Base-by-base conservation (phyloP, 2,329 filamentous ascomycete genomes). In the Cytospora schulzeri region DNA sequence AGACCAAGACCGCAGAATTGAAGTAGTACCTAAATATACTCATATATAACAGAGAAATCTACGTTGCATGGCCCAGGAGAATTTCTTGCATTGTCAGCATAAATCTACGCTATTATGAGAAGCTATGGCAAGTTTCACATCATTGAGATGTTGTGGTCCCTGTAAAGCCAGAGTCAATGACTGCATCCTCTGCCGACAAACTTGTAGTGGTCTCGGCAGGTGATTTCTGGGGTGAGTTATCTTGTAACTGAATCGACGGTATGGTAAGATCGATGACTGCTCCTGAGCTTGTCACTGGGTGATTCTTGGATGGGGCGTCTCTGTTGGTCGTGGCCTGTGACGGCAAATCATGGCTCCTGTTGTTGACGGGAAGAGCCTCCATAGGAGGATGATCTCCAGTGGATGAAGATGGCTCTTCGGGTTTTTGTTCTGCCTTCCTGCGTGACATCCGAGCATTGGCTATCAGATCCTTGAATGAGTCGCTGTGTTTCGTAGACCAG, bases 391-490 rank as follows among this genome's bases (percentile, higher is more conserved):
- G 22, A 26, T 33, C 12, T 17, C 56, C 52, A 51, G 48, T 12
- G 28, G 59, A 53, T 9, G 15, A 53, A 9, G 15, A 12, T 45
- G 31, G 11, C 24, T 60, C 56, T 15, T 31, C 55, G 8, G 51
- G n/a, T 28, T 29, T 56, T 41, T 66, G 67, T 15, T 69, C 68
- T 7, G 61, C 60, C 38, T 71, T 76, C 24, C 74, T 74, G 51
- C 74, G 73, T 2, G 77, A 75, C 75, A 80, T 81, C 66, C 86
- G 85, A 19, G 94, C 95, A 70, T 85, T 88, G 3, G 88, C 89
- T 70, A 98, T 94, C 53, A 99, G 76, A 52, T 90, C 84, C 67
- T 88, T 87, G 74, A 97, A 99, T 1, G 92, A 89, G 22, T 79
- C 79, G 56, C 88, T 88, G 76, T 98, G 90, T 66, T 83, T 88